These are phyloP conservation scores for Blattamonas nauphoetae DNA, from an alignment of 78 protist genomes.

Conservation along the genomic window DNA sequence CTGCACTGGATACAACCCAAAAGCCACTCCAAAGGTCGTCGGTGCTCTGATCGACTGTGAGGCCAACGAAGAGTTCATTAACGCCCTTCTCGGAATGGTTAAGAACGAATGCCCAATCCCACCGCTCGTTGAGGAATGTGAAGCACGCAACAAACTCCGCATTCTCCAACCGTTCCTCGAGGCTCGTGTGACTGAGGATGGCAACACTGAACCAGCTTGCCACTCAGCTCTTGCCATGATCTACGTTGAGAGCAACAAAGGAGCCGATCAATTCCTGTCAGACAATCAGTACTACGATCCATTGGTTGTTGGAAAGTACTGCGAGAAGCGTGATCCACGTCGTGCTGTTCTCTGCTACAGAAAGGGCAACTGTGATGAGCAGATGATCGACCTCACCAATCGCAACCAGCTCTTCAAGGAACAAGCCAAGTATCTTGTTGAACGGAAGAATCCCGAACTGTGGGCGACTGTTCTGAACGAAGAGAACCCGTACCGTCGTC, in stretches of 20 bases:
- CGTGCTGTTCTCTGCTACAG: conserved; percentile 41
- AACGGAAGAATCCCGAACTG: conserved; percentile 83
- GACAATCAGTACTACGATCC: conserved; percentile 61
- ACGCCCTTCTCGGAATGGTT: conserved; percentile 59
- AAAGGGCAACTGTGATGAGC: conserved; percentile 82
- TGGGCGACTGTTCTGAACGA: conserved; percentile 85
- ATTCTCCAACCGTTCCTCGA: conserved; percentile 93
- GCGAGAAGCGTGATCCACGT: conserved; percentile 98
- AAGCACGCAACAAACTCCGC: conserved; percentile 88
- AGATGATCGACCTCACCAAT: conserved; percentile 87
- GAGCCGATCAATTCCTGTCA: conserved; percentile 83
- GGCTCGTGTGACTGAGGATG: conserved; percentile 56
- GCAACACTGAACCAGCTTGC: conserved; percentile 71
- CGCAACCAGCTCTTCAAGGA: conserved; percentile 82
- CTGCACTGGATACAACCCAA: conserved; percentile 79
- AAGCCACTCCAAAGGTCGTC: conserved; percentile 77
- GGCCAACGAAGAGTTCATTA: conserved; percentile 78
- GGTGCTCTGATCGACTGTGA: conserved; percentile 91
- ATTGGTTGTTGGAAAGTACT: conserved; percentile 75
- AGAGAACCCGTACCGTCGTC: conserved; percentile 60
- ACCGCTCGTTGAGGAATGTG: conserved; percentile 80
- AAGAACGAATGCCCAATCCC: conserved; percentile 71
- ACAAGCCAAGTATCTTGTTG: conserved; percentile 89
- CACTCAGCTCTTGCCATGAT: conserved; percentile 98
- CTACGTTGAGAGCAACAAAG: conserved; percentile 78